These are phyloP conservation scores for Hansenula sp. DNA, from an alignment of 1,139 yeast species.

Conservation along the genomic window DNA sequence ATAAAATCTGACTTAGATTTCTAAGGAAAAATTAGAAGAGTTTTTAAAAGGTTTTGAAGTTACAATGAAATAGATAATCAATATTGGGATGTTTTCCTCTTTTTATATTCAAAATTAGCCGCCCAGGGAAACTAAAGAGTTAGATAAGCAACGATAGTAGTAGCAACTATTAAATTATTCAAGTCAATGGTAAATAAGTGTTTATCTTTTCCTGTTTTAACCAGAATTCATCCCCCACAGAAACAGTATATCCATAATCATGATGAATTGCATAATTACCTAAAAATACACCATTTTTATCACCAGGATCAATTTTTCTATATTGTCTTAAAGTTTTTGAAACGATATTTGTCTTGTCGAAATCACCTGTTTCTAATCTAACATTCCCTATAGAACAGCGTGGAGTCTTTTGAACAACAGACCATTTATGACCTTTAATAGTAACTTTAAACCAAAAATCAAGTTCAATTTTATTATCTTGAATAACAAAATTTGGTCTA, in stretches of 20 bases:
- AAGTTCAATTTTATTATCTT: not conserved
- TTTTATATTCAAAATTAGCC: too few species aligned
- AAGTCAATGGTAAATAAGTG: not conserved
- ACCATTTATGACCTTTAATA: not conserved
- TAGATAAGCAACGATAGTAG: too few species aligned
- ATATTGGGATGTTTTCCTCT: too few species aligned
- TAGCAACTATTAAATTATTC: too few species aligned
- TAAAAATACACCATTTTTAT: constrained; percentile 30
- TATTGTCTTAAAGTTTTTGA: constrained; percentile 30
- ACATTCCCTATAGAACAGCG: constrained; percentile 39
- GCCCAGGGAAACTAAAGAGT: too few species aligned
- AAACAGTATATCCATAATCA: constrained; percentile 22
- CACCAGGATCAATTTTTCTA: constrained; percentile 33
- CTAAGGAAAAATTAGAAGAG: too few species aligned
- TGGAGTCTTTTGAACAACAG: constrained; percentile 21
- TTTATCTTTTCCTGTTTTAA: not conserved
- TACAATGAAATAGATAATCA: too few species aligned
- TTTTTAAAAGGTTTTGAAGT: too few species aligned
- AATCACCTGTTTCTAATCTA: constrained; percentile 26
- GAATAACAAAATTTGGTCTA: constrained; percentile 16
- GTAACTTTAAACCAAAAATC: not conserved
- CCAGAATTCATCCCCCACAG: constrained; percentile 26
- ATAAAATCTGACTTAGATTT: too few species aligned
- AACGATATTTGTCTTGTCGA: constrained; percentile 29
- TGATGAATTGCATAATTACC: constrained; percentile 33